Base-by-base conservation (phyloP, 2,329 filamentous ascomycete species). In the Cladorrhinum sp. region DNA sequence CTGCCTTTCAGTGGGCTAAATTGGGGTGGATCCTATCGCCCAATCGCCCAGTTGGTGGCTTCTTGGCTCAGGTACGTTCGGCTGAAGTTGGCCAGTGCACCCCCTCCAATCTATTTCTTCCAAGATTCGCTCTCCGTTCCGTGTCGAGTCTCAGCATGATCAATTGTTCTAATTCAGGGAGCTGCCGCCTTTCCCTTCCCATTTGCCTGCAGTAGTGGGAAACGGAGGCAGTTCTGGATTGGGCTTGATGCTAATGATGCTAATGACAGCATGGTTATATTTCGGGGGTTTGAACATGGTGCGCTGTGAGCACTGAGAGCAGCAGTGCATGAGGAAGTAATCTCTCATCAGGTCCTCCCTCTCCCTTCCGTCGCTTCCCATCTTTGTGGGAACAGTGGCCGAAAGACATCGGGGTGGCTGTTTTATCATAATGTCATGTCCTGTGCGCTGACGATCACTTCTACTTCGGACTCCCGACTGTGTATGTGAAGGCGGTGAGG, bases 1-100 rank as follows among this genome's bases (percentile, higher is more conserved):
- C 36, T 28, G 54, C 50, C 16, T 12, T 30, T 33, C 54, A 50
- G 51, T 36, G n/a, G 54, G 52, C 59, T 63, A 55, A 61, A 59
- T 61, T 61, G 56, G 55, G 26, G 55, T 52, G 58, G 62, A 53
- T 39, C 55, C 42, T 10, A 30, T 30, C 26, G 10, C 26, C 26
- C 26, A 30, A 30, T 30, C 26, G 26, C 33, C 9, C 33, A 36
- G 9, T 16, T 16, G 42, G 3, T 42, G 36, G 36, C 36, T 46
- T 33, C 52, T 55, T 24, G 28, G 50, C 56, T 23, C 26, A 30
- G 7, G 33, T 9, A 20, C 6, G 42, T 21, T 46, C 18, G 42
- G 42, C 42, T 18, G n/a, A 46, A 46, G 18, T 21, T 46, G 42
- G n/a, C 42, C 42, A 18, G 42, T 46, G 42, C 42, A 46, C 42